These are phyloP conservation scores for Schwanniomyces occidentalis DNA, from an alignment of 805 yeast genomes.

Conservation along the genomic window DNA sequence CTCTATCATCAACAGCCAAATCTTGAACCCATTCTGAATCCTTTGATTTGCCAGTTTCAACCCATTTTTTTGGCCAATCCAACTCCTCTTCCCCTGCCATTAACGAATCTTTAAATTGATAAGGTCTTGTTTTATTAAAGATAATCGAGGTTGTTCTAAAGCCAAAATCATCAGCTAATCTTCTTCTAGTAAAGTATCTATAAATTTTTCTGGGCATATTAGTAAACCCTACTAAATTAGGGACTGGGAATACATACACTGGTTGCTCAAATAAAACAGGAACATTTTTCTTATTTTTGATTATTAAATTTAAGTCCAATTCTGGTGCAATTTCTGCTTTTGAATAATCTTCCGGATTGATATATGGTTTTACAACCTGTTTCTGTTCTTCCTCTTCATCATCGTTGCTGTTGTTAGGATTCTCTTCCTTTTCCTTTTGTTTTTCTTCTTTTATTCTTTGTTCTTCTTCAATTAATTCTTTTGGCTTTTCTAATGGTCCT, in stretches of 20 bases:
- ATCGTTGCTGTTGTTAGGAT: slow-evolving; percentile 7
- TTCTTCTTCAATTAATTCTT: slow-evolving; percentile 27
- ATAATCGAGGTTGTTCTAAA: slow-evolving; percentile 53
- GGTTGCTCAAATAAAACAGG: slow-evolving; percentile 78
- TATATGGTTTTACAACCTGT: slow-evolving; percentile 65
- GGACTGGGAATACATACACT: slow-evolving; percentile 69
- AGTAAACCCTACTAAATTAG: slow-evolving; percentile 75
- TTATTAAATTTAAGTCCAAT: slow-evolving; percentile 38
- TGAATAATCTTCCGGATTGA: slow-evolving; percentile 57
- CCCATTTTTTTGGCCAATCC: slow-evolving; percentile 90
- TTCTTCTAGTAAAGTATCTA: slow-evolving; percentile 74
- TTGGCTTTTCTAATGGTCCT: slow-evolving; percentile 72
- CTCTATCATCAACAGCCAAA: slow-evolving; percentile 66
- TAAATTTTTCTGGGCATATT: slow-evolving; percentile 74
- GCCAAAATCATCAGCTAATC: slow-evolving; percentile 68
- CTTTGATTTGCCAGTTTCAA: slow-evolving; percentile 67
- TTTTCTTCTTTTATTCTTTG: slow-evolving; percentile 10
- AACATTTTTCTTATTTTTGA: slow-evolving; percentile 35
- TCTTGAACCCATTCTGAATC: slow-evolving; percentile 88
- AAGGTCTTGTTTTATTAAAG: slow-evolving; percentile 54
- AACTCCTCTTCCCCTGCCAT: slow-evolving; percentile 63
- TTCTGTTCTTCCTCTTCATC: slow-evolving; percentile 19
- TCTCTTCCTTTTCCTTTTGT: slow-evolving; percentile 10
- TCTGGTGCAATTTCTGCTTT: slow-evolving; percentile 61
- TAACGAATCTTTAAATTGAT: slow-evolving; percentile 42